Evolutionary conservation across 495 filamentous ascomycete species (phyloP).

Genomic region (Alectoria sarmentosa): DNA sequence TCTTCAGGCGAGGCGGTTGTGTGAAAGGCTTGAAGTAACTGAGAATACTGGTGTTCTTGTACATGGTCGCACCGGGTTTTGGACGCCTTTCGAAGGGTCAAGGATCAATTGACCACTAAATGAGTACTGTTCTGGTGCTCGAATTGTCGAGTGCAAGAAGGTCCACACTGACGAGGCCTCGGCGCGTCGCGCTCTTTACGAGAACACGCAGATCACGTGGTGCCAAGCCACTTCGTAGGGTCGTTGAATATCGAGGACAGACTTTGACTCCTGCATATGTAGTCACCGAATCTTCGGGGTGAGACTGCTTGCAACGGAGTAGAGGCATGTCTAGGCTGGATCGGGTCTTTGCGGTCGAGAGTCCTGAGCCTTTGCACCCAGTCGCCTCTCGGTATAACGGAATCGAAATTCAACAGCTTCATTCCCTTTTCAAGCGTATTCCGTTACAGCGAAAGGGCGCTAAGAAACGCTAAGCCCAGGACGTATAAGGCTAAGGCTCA

Average conservation of each 20-base stretch:
- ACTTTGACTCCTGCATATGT: too few species aligned
- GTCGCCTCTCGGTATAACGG: too few species aligned
- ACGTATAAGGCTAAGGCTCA: too few species aligned
- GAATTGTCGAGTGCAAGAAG: too few species aligned
- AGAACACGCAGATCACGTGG: conserved; percentile 9
- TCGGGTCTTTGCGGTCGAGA: not conserved
- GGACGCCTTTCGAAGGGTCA: not conserved
- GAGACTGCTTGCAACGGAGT: not conserved
- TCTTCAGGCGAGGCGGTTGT: conserved; percentile 7
- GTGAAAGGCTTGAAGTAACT: conserved; percentile 36
- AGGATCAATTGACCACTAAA: not conserved
- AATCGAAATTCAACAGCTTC: too few species aligned
- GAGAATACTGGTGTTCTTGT: conserved; percentile 31
- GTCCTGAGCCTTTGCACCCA: too few species aligned
- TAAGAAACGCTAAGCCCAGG: too few species aligned
- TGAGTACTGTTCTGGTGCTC: too few species aligned
- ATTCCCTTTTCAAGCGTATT: too few species aligned
- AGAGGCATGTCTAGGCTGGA: not conserved
- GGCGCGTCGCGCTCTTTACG: conserved; percentile 3
- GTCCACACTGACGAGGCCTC: too few species aligned
- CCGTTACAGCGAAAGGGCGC: too few species aligned
- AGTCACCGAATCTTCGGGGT: not conserved
- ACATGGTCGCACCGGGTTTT: conserved; percentile 17
- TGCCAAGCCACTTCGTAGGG: not conserved
- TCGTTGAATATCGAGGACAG: not conserved